phyloP scores from a whole-genome alignment of 805 yeast species.

The Grigorovia humatica region DNA sequence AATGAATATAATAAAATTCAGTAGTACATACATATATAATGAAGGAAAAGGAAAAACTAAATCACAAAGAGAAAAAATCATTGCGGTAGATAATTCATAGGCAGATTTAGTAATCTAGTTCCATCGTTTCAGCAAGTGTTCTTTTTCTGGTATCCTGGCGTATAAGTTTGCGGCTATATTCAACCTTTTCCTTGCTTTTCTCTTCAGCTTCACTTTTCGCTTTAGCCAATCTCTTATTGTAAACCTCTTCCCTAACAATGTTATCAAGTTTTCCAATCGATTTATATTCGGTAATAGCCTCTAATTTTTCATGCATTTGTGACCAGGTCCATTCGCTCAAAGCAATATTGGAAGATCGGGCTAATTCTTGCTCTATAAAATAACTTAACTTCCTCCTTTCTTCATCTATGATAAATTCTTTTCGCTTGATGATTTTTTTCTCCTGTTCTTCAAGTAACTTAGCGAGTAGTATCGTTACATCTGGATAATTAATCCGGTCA shows the following conservation, averaged over 20 bases:
- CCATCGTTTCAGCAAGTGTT: conserved; percentile 19
- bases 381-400: background rate
- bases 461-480: background rate
- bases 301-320: background rate
- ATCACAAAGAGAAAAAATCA: background rate
- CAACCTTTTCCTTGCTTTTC: background rate
- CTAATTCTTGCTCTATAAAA: background rate
- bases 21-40: no score
- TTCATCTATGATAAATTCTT: background rate
- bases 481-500: background rate
- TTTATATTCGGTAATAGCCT: background rate
- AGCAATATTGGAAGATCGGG: background rate
- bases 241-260: background rate
- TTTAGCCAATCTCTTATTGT: background rate
- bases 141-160: conserved; percentile 12
- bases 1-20: background rate
- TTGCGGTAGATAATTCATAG: background rate
- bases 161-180: background rate
- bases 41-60: no score
- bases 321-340: background rate
- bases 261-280: background rate
- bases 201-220: background rate
- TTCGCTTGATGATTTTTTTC: background rate
- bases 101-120: conserved; percentile 26
- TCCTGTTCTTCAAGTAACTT: background rate